These are phyloP conservation scores for Persicaria tinctoria DNA, from an alignment of 148 eudicot species.

Conservation along the genomic window DNA sequence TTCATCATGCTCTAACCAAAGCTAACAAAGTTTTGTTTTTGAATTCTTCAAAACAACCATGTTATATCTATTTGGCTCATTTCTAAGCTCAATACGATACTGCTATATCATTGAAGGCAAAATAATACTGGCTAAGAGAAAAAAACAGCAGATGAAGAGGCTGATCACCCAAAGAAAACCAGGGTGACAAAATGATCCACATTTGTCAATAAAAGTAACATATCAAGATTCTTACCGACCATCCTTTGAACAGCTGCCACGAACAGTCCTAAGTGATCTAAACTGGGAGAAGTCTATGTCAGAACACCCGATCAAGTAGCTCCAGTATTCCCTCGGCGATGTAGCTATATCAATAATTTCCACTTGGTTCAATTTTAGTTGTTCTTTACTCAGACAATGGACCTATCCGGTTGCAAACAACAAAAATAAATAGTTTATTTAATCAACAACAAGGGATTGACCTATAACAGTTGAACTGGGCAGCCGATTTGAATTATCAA, in stretches of 20 bases:
- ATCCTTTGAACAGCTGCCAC: constrained; percentile 62
- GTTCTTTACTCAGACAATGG: constrained; percentile 46
- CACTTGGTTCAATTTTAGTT: constrained; percentile 45
- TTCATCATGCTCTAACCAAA: background rate
- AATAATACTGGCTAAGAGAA: background rate
- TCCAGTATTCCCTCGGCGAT: constrained; percentile 47
- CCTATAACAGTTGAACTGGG: no score
- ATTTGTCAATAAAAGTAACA: background rate
- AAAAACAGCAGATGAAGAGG: background rate
- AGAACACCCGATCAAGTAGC: constrained; percentile 44
- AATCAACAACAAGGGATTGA: background rate
- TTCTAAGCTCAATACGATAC: background rate
- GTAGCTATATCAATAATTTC: constrained; percentile 56
- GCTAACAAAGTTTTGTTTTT: background rate
- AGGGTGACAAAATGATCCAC: background rate
- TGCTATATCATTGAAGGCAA: background rate
- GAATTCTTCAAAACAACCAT: background rate
- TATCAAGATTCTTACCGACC: constrained; percentile 37
- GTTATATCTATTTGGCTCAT: background rate
- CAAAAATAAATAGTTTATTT: background rate
- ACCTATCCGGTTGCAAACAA: constrained; percentile 24
- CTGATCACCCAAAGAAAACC: background rate
- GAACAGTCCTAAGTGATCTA: constrained; percentile 42
- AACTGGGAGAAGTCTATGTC: constrained; percentile 43
- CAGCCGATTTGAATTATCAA: no score